These are phyloP conservation scores for Collybia sordida DNA, from an alignment of 768 basidiomycete genomes.

Conservation along the genomic window DNA sequence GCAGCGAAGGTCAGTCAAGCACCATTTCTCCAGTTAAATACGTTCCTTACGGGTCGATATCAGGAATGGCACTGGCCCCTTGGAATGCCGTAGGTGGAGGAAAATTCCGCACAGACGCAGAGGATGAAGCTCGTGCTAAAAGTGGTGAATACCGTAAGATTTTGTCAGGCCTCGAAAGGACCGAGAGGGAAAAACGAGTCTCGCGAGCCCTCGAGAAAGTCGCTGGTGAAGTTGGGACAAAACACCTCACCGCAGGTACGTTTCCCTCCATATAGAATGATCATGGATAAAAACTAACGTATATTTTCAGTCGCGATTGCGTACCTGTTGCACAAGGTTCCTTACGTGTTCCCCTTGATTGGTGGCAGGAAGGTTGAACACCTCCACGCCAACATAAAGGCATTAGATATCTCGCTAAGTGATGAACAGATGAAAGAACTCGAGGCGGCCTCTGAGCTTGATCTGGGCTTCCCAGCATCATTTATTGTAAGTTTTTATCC, in stretches of 20 bases:
- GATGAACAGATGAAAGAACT: conserved; percentile 44
- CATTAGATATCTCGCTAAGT: conserved; percentile 44
- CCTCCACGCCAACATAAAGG: conserved; percentile 47
- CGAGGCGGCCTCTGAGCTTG: conserved; percentile 42
- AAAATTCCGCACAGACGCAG: conserved; percentile 52
- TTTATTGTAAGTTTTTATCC: conserved; percentile 27
- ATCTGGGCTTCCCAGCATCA: conserved; percentile 42
- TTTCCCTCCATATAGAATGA: background rate
- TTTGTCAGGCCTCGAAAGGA: conserved; percentile 29
- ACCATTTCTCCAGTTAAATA: no score
- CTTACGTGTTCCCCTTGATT: conserved; percentile 51
- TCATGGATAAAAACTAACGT: background rate
- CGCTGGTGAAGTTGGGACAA: conserved; percentile 34
- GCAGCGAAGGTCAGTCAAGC: conserved; percentile 32
- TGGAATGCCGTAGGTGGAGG: conserved; percentile 24
- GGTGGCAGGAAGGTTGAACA: conserved; percentile 56
- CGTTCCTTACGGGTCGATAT: conserved; percentile 11
- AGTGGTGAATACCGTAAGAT: conserved; percentile 25
- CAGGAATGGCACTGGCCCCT: conserved; percentile 21
- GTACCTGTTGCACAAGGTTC: conserved; percentile 53
- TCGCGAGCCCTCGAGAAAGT: conserved; percentile 36
- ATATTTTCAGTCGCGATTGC: conserved; percentile 46
- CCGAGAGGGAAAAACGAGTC: conserved; percentile 28
- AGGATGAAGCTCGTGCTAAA: conserved; percentile 19
- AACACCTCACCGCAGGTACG: conserved; percentile 28